Evolutionary conservation across 495 filamentous ascomycete species (phyloP).

Genomic region (Neurospora sp.): DNA sequence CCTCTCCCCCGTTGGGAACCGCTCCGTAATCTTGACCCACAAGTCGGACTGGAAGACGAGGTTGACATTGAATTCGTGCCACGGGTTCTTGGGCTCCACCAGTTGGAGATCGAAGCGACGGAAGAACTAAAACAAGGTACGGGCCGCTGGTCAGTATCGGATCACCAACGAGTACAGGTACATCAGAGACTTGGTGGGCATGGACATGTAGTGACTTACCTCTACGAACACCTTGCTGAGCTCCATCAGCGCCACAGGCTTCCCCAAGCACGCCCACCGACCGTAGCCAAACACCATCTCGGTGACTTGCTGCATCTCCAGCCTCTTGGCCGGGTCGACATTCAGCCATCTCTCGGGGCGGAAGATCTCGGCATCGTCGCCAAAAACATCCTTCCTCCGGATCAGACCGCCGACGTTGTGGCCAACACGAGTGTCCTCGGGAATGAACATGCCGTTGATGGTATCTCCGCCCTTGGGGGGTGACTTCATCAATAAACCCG

Average conservation of each 20-base stretch:
- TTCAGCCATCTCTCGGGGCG: constrained; percentile 46
- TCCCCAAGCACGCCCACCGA: constrained; percentile 29
- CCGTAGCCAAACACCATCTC: constrained; percentile 24
- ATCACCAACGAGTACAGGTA: too few relatives aligned
- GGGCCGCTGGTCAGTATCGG: background rate
- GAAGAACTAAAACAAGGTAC: background rate
- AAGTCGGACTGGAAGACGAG: background rate
- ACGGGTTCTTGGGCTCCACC: constrained; percentile 33
- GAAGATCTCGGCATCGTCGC: constrained; percentile 33
- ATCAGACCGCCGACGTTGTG: constrained; percentile 31
- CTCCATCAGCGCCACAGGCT: constrained; percentile 29
- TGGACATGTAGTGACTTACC: constrained; percentile 23
- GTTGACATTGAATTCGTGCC: constrained; percentile 3
- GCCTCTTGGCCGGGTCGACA: constrained; percentile 12
- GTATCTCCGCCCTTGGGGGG: constrained; percentile 44
- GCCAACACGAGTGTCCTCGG: constrained; percentile 41
- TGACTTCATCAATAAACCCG: constrained; percentile 29
- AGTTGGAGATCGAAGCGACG: constrained; percentile 37
- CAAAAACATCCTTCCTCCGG: constrained; percentile 22
- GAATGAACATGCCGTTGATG: constrained; percentile 39
- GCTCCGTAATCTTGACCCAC: background rate
- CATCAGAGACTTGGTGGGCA: background rate
- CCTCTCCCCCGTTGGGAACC: background rate
- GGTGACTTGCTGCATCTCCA: constrained; percentile 22
- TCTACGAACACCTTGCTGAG: constrained; percentile 45